Base-by-base conservation (phyloP, 768 basidiomycete species). In the Mycena latifolia region DNA sequence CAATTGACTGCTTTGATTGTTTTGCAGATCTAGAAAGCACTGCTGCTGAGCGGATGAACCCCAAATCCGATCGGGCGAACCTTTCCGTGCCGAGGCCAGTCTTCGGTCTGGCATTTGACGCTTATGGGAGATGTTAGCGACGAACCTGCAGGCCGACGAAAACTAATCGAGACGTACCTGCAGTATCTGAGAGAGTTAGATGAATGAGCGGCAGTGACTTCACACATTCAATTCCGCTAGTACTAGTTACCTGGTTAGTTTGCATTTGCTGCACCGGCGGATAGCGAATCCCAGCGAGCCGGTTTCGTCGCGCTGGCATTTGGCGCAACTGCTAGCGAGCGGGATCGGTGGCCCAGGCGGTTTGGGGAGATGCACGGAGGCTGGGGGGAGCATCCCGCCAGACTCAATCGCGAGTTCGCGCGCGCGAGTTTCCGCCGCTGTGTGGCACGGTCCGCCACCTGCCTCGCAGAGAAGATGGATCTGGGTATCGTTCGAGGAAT, bases 401-500 rank as follows among this genome's bases (percentile, higher is more conserved):
- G 45, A 15, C n/a, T 45, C 47, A 3, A 63, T 29, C 10, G 66
- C 66, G 33, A 46, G 67, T 14, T 69, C 56, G 18, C 58, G 63
- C 10, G 51, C 51, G 3, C 47, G 54, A 9, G 35, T 37, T 17
- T 69, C 52, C 11, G 62, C 67, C 22, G 28, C 63, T 14, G 33
- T 52, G 17, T 69, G 67, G 22, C 67, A 69, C n/a, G 67, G 25
- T 12, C 67, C 63, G 18, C 63, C 63, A 20, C 55, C 61, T 5
- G 63, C 63, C 51, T 61, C 67, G 29, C 63, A 69, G 17, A 69
- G 63, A 7, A 65, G 63, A 25, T 69, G 67, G 22, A 69, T 64
- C 67, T 69, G 27, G 25, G n/a, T n/a, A n/a, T n/a, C n/a, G n/a
- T n/a, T n/a, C n/a, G n/a, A n/a, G n/a, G n/a, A n/a, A n/a, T n/a